Conservation (phyloP, 306 rosid species). For the Cucurbita moschata region DNA sequence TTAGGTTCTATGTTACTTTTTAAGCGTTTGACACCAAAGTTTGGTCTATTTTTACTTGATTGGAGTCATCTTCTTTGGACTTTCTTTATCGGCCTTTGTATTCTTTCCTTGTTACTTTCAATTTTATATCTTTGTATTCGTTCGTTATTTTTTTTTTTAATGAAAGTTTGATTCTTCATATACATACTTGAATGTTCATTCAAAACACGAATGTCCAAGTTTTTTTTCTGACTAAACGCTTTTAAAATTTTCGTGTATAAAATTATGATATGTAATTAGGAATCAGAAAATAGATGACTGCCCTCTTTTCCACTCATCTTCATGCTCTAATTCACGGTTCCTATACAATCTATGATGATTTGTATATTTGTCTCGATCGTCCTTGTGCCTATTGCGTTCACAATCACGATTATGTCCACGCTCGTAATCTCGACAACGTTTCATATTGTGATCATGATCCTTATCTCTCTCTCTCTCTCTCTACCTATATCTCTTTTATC, state of each 20-base stretch:
- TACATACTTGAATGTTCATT: too few species aligned
- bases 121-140: too few species aligned
- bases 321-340: slow-evolving; percentile 60
- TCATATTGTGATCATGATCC: slow-evolving; percentile 36
- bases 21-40: too few species aligned
- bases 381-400: slow-evolving; percentile 70
- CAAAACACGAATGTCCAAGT: too few species aligned
- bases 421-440: slow-evolving; percentile 35
- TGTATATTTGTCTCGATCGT: slow-evolving; percentile 58
- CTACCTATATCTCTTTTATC: slow-evolving; percentile 59
- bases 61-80: too few species aligned
- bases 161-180: too few species aligned
- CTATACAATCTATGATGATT: slow-evolving; percentile 69
- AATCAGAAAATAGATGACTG: slow-evolving; percentile 25
- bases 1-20: too few species aligned
- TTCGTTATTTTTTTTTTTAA: too few species aligned
- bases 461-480: slow-evolving; percentile 51
- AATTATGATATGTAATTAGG: slow-evolving; percentile 48
- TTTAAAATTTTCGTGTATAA: slow-evolving; percentile 34
- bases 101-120: too few species aligned
- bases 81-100: too few species aligned
- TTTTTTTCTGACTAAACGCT: too few species aligned
- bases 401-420: slow-evolving; percentile 53
- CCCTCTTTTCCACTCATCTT: slow-evolving; percentile 71
- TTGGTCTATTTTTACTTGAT: too few species aligned